Conservation (phyloP, 2,329 filamentous ascomycete genomes). For the Colletotrichum sojae region DNA sequence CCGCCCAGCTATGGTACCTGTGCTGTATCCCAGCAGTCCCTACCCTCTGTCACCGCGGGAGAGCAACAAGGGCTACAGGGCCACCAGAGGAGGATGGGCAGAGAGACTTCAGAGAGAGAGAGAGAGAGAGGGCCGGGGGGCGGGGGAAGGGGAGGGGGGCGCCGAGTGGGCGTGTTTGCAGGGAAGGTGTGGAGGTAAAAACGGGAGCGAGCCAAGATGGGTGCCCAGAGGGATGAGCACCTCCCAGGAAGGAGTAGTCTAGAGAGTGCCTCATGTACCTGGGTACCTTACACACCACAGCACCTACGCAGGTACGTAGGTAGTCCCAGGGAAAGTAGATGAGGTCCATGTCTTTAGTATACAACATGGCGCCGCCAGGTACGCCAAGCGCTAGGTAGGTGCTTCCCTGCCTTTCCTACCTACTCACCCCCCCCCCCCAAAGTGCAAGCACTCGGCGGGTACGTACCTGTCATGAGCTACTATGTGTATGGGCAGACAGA, state of each 20-base stretch:
- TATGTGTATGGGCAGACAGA: too few species aligned
- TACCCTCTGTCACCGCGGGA: too few species aligned
- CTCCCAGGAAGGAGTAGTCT: not conserved
- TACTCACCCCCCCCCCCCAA: too few species aligned
- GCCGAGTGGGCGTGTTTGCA: constrained; percentile 28
- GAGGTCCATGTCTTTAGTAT: too few species aligned
- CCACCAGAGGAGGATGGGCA: not conserved
- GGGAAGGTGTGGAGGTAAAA: constrained; percentile 37
- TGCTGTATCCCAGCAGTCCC: not conserved
- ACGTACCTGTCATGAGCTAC: not conserved
- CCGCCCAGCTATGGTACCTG: too few species aligned
- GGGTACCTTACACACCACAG: too few species aligned
- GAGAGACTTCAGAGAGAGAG: not conserved
- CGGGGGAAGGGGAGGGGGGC: not conserved
- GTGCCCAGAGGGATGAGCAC: not conserved
- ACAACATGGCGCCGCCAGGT: too few species aligned
- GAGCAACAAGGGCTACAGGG: constrained; percentile 9
- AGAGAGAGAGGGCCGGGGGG: not conserved
- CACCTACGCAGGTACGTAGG: too few species aligned
- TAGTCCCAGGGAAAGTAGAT: too few species aligned
- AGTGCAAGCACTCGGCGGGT: not conserved
- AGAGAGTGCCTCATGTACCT: constrained; percentile 14
- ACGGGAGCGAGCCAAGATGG: constrained; percentile 40
- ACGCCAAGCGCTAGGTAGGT: too few species aligned
- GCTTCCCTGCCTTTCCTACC: too few species aligned